Conservation (phyloP, 1,139 yeast species). For the Scheffersomyces parashehatae region DNA sequence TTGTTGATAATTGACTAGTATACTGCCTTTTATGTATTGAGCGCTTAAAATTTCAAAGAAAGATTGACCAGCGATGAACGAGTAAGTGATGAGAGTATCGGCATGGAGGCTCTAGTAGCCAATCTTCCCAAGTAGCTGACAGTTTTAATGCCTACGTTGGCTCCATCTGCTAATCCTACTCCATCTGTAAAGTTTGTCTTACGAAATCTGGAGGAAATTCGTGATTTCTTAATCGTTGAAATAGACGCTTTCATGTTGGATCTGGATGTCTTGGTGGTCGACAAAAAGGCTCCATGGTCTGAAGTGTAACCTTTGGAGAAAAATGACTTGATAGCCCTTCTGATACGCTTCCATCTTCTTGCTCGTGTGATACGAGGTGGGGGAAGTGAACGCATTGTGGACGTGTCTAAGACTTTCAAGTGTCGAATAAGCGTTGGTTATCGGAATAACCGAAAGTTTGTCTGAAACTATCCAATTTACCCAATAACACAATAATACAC, state of each 20-base stretch:
- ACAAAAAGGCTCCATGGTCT: slow-evolving; percentile 30
- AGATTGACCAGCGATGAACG: slow-evolving; percentile 15
- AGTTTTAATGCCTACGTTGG: slow-evolving; percentile 26
- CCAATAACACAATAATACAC: too few relatives aligned
- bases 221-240: slow-evolving; percentile 26
- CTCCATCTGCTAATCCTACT: slow-evolving; percentile 19
- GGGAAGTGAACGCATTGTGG: slow-evolving; percentile 41
- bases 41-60: slow-evolving; percentile 15
- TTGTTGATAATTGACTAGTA: too few relatives aligned
- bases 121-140: slow-evolving; percentile 25
- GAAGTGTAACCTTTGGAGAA: slow-evolving; percentile 26
- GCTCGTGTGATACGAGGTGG: slow-evolving; percentile 43
- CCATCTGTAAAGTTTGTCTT: slow-evolving; percentile 14
- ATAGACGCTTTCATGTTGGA: slow-evolving; percentile 17
- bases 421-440: too few relatives aligned
- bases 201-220: slow-evolving; percentile 22
- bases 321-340: slow-evolving; percentile 28
- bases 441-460: too few relatives aligned
- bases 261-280: slow-evolving; percentile 3
- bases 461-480: too few relatives aligned
- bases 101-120: slow-evolving; percentile 24
- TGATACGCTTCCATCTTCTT: slow-evolving; percentile 39
- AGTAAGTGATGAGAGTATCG: slow-evolving; percentile 16
- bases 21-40: too few relatives aligned
- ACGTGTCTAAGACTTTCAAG: too few relatives aligned